These are phyloP conservation scores for Cylindrotheca closterium DNA, from an alignment of 108 stramenopile species.

Conservation along the genomic window DNA sequence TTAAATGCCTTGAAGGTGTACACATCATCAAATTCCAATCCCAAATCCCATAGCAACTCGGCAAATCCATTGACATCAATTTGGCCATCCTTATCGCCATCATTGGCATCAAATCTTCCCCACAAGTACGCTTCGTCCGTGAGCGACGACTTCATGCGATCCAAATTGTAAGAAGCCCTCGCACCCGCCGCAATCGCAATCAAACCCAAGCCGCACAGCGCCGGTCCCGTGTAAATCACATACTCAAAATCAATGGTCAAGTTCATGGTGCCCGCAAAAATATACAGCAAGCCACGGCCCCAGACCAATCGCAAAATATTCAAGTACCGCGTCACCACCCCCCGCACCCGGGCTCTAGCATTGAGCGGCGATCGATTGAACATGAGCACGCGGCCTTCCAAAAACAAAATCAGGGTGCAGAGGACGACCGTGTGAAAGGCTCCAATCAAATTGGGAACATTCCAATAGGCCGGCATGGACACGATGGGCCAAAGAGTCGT, in stretches of 20 bases:
- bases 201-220: conserved; percentile 34
- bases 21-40: conserved; percentile 51
- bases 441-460: conserved; percentile 18
- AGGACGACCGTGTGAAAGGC: conserved; percentile 26
- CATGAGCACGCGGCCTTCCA: conserved; percentile 41
- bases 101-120: conserved; percentile 36
- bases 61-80: conserved; percentile 42
- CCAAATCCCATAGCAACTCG: conserved; percentile 37
- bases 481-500: conserved; percentile 36
- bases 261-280: conserved; percentile 44
- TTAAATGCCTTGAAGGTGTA: conserved; percentile 47
- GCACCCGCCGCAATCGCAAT: conserved; percentile 36
- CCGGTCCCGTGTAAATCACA: conserved; percentile 23
- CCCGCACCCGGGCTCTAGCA: conserved; percentile 32
- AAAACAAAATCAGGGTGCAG: conserved; percentile 28
- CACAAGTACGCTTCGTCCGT: conserved; percentile 47
- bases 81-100: conserved; percentile 42
- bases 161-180: conserved; percentile 33
- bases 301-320: conserved; percentile 44
- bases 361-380: conserved; percentile 25
- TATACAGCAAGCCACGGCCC: conserved; percentile 61
- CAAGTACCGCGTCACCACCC: conserved; percentile 33
- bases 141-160: conserved; percentile 36
- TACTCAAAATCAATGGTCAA: conserved; percentile 30
- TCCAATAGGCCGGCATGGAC: conserved; percentile 18